phyloP scores from a whole-genome alignment of 176 grass and related monocot genomes.

The Cymbopogon citratus region DNA sequence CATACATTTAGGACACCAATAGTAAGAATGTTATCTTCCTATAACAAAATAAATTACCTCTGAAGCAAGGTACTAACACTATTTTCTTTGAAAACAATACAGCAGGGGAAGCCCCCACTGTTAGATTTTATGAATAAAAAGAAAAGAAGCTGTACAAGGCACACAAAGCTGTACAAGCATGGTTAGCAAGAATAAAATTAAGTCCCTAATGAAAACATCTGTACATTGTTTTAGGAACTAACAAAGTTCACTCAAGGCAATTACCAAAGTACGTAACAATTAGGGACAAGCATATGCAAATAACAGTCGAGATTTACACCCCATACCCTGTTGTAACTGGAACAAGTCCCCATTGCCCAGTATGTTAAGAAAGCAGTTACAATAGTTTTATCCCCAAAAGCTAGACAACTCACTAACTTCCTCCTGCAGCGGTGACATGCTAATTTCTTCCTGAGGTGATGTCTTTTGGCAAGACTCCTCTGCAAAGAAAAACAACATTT shows the following conservation, averaged over 20 bases:
- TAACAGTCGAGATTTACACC: not conserved
- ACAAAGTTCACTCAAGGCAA: conserved; percentile 1
- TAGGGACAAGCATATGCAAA: not conserved
- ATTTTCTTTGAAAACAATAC: too few species aligned
- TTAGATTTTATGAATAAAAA: too few species aligned
- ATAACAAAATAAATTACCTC: not conserved
- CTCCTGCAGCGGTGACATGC: conserved; percentile 12
- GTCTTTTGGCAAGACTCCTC: conserved; percentile 56
- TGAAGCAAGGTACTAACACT: not conserved
- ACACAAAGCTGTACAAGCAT: too few species aligned
- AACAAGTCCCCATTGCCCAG: not conserved
- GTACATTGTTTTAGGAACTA: not conserved
- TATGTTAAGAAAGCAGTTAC: conserved; percentile 13
- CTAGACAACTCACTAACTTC: conserved; percentile 41
- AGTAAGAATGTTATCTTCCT: not conserved
- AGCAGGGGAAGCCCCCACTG: too few species aligned
- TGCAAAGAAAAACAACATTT: conserved; percentile 31
- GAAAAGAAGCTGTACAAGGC: too few species aligned
- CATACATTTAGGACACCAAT: not conserved
- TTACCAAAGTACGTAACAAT: not conserved
- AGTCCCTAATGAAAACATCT: not conserved
- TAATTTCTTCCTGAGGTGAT: conserved; percentile 34
- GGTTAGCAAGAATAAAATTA: not conserved
- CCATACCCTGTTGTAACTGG: not conserved
- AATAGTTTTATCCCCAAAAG: not conserved